Percentiles rank a stretch among this genome's conserved stretches.
phyloP scores from a whole-genome alignment of 1,139 yeast species.

The Debaryomyces singareniensis region DNA sequence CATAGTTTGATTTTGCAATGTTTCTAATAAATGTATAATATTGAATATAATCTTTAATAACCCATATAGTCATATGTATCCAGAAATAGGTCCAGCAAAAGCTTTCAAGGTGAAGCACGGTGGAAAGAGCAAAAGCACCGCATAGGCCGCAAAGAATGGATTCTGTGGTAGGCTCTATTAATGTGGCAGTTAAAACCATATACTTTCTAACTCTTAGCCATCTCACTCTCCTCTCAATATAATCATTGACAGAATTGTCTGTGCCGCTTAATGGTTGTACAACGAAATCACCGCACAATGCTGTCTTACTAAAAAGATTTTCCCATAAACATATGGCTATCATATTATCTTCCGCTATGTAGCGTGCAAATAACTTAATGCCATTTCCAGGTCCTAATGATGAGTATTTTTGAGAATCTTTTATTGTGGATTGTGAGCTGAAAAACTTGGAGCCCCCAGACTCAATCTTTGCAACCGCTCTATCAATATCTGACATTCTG shows the following conservation, averaged over 20 bases:
- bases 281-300: slow-evolving; percentile 72
- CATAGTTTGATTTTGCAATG: slow-evolving; percentile 12
- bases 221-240: slow-evolving; percentile 62
- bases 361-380: slow-evolving; percentile 65
- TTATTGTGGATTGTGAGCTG: slow-evolving; percentile 21
- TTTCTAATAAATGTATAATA: slow-evolving; percentile 38
- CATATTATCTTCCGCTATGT: slow-evolving; percentile 92
- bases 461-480: slow-evolving; percentile 45
- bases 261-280: slow-evolving; percentile 66
- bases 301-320: slow-evolving; percentile 60
- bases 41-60: slow-evolving; percentile 55
- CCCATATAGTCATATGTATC: slow-evolving; percentile 61
- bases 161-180: slow-evolving; percentile 85
- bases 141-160: slow-evolving; percentile 59
- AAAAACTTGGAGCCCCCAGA: slow-evolving; percentile 22
- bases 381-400: slow-evolving; percentile 43
- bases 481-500: slow-evolving; percentile 62
- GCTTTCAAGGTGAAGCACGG: slow-evolving; percentile 30
- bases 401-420: slow-evolving; percentile 24
- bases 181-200: slow-evolving; percentile 81
- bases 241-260: slow-evolving; percentile 44
- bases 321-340: slow-evolving; percentile 85
- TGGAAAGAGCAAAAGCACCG: slow-evolving; percentile 58
- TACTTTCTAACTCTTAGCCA: slow-evolving; percentile 89
- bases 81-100: slow-evolving; percentile 33